Base-by-base conservation (phyloP, 108 stramenopile species). In the Cyclotella baltica region DNA sequence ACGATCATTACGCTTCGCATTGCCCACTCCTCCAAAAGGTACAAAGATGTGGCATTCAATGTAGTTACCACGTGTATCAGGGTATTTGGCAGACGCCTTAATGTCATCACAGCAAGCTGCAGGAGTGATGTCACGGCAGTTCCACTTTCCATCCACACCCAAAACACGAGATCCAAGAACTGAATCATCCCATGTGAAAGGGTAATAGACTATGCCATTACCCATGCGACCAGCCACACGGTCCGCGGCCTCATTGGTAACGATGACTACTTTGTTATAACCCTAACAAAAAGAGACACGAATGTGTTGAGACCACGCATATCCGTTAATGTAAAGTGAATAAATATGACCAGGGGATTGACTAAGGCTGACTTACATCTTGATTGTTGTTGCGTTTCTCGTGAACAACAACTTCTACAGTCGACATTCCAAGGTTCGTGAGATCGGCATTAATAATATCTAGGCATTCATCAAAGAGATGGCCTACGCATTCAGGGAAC, bases 11-110 rank as follows among this genome's bases (percentile, higher is more conserved):
- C 75, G 55, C 28, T 43, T 38, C 23, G 65, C 56, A 59, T 78
- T 78, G 31, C 64, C 70, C 2, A 58, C 43, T 47, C 77, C 77
- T 25, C 77, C 77, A 55, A 64, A 78, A 4, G 77, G 77, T 5
- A 78, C 77, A 50, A 73, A 80, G 34, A 80, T 80, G 65, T 80
- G 71, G 56, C 78, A 80, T 58, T 80, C 71, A 31, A 80, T 43
- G 36, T 72, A 48, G 36, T 80, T 72, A n/a, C 72, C 78, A 2
- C 47, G 57, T 0, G 33, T 72, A 51, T 80, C 71, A 1, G 47
- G 30, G 50, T 66, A 59, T 31, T 69, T 71, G 28, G 38, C 40
- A 20, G 70, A 40, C 52, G 18, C 63, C 66, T 77, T 77, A 20
- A 77, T 52, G 19, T 5, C 22, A 3, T 51, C 33, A 22, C 78